A percentile compares a stretch with the other conserved stretches of the same genome.
phyloP scores from a whole-genome alignment of 2,329 filamentous ascomycete genomes.

The Juglanconis oblonga region DNA sequence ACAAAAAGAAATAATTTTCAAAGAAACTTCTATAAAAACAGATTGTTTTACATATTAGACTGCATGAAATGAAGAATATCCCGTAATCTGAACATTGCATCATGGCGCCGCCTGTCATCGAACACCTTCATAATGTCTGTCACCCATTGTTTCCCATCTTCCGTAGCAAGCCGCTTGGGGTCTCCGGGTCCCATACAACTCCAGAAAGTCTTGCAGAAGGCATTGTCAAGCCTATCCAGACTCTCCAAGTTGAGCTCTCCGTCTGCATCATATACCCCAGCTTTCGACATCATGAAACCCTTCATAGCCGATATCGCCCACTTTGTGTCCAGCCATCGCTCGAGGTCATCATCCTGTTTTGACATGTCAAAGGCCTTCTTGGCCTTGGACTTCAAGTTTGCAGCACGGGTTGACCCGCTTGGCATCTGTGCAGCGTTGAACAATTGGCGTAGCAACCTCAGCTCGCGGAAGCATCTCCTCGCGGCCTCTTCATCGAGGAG shows the following conservation, averaged over 20 bases:
- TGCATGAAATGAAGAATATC: constrained; percentile 14
- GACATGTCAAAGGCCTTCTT: constrained; percentile 10
- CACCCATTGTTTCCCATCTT: constrained; percentile 13
- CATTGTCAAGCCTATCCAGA: constrained; percentile 12
- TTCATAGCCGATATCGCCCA: constrained; percentile 11
- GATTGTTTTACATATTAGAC: constrained; percentile 2
- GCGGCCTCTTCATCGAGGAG: constrained; percentile 11
- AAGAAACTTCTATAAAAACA: not conserved
- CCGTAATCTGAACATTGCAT: constrained; percentile 12
- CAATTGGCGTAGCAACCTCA: constrained; percentile 10
- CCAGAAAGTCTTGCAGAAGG: constrained; percentile 12
- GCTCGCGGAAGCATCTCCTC: constrained; percentile 11
- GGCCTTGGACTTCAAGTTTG: constrained; percentile 10
- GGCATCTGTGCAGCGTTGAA: constrained; percentile 10
- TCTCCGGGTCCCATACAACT: constrained; percentile 6
- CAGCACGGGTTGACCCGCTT: not conserved
- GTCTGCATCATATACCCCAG: not conserved
- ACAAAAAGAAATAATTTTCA: too few relatives aligned
- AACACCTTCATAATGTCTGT: constrained; percentile 14
- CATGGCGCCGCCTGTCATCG: constrained; percentile 4
- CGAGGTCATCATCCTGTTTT: constrained; percentile 6
- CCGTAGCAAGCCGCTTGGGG: constrained; percentile 6
- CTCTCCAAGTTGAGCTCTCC: constrained; percentile 1
- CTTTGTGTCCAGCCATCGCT: constrained; percentile 11
- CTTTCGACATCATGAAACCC: constrained; percentile 12